phyloP scores from a whole-genome alignment of 139 green algal genomes.

The Edaphochlamys debaryana region DNA sequence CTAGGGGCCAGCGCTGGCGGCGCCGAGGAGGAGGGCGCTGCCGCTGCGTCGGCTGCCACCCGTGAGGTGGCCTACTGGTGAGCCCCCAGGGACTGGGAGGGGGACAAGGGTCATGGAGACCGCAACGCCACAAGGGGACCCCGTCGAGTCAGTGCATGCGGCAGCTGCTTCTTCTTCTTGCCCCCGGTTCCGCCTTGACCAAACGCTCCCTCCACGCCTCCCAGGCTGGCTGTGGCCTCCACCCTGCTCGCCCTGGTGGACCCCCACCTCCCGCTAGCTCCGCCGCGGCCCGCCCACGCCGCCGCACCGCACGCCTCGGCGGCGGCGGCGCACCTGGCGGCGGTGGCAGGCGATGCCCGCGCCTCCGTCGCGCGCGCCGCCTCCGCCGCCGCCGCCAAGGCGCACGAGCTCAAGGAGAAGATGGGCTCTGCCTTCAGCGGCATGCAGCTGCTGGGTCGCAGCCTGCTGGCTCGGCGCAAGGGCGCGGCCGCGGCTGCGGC shows the following conservation, averaged over 20 bases:
- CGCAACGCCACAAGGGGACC: too few relatives aligned
- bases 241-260: conserved; percentile 44
- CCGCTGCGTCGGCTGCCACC: background rate
- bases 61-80: conserved; percentile 33
- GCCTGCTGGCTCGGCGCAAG: too few relatives aligned
- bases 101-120: too few relatives aligned
- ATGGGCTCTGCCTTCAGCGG: conserved; percentile 16
- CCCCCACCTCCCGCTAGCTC: conserved; percentile 3
- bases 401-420: conserved; percentile 19
- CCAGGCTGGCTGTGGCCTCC: conserved; percentile 34
- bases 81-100: too few relatives aligned
- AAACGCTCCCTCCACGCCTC: too few relatives aligned
- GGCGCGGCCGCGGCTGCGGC: background rate
- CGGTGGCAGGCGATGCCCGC: conserved; percentile 30
- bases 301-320: background rate
- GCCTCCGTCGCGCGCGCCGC: conserved; percentile 17
- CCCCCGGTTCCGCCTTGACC: too few relatives aligned
- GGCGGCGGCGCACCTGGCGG: conserved; percentile 5
- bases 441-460: too few relatives aligned
- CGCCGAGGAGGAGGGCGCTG: background rate
- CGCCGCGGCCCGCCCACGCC: background rate
- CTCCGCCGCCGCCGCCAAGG: conserved; percentile 17
- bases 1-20: background rate
- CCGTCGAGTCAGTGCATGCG: too few relatives aligned
- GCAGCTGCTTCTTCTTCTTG: too few relatives aligned